Percentiles rank a stretch among this genome's conserved stretches.
phyloP scores from a whole-genome alignment of 2,329 filamentous ascomycete genomes.

The Coniochaeta ligniaria region DNA sequence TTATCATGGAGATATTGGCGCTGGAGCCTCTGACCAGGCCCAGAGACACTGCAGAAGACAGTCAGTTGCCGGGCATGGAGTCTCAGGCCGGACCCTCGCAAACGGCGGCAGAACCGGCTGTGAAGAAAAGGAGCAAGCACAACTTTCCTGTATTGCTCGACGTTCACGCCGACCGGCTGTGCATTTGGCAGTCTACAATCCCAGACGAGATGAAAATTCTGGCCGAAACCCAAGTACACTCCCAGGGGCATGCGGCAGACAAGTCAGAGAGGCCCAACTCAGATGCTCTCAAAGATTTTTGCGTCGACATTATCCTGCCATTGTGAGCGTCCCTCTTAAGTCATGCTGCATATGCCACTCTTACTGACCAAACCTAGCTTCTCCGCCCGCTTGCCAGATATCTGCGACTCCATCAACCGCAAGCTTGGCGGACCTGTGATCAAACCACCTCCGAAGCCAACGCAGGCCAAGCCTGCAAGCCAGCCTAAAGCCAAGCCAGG shows the following conservation, averaged over 20 bases:
- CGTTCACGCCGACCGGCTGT: slow-evolving; percentile 68
- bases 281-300: slow-evolving; percentile 69
- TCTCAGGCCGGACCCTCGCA: slow-evolving; percentile 25
- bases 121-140: slow-evolving; percentile 54
- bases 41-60: slow-evolving; percentile 31
- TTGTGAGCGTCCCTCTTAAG: slow-evolving; percentile 49
- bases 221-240: slow-evolving; percentile 37
- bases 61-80: slow-evolving; percentile 37
- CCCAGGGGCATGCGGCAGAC: slow-evolving; percentile 23
- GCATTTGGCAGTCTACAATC: slow-evolving; percentile 76
- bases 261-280: slow-evolving; percentile 33
- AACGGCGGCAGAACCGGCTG: slow-evolving; percentile 21
- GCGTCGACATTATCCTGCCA: slow-evolving; percentile 71
- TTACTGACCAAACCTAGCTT: slow-evolving; percentile 47
- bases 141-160: slow-evolving; percentile 62
- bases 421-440: slow-evolving; percentile 69
- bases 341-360: neutral
- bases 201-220: slow-evolving; percentile 47
- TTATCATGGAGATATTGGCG: slow-evolving; percentile 70
- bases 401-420: slow-evolving; percentile 63
- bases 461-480: slow-evolving; percentile 30
- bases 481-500: slow-evolving; percentile 44
- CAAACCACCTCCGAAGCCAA: slow-evolving; percentile 43
- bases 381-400: slow-evolving; percentile 64
- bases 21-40: slow-evolving; percentile 48